A percentile compares a stretch with the other conserved stretches of the same genome.
Conservation (phyloP, 169 alveolate species). For the Fabrea salina region DNA sequence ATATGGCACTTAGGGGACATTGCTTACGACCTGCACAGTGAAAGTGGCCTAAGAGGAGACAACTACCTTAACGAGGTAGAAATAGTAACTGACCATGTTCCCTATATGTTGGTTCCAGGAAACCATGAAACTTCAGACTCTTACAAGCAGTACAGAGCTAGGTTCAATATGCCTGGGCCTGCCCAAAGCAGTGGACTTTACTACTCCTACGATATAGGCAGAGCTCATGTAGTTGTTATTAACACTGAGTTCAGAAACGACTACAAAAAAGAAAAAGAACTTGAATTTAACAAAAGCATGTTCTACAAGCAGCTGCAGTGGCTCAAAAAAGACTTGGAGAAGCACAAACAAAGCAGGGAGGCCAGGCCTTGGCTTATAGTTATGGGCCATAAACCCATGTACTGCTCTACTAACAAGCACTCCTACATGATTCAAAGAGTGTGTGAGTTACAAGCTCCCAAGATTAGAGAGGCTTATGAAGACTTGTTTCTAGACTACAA, state of each 20-base stretch:
- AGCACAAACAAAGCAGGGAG: not conserved
- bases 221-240: constrained; percentile 25
- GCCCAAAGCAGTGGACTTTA: not conserved
- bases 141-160: not conserved
- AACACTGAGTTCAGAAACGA: not conserved
- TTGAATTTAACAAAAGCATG: no score
- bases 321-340: constrained; percentile 4
- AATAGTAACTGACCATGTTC: not conserved
- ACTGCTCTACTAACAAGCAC: not conserved
- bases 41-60: constrained; percentile 15
- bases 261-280: not conserved
- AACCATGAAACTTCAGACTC: constrained; percentile 4
- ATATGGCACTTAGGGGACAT: constrained; percentile 17
- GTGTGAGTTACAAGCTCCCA: not conserved
- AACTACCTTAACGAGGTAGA: not conserved
- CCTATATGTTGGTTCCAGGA: constrained; percentile 33
- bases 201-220: constrained; percentile 15
- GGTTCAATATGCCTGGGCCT: constrained; percentile 16
- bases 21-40: constrained; percentile 18
- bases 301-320: constrained; percentile 5
- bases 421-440: no score
- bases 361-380: constrained; percentile 16
- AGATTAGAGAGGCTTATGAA: not conserved
- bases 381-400: not conserved
- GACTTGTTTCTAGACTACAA: not conserved